Percentiles rank a stretch among this genome's conserved stretches.
Conservation (phyloP, 371 early-diverging fungal genomes). For the Enteropsectra breve region DNA sequence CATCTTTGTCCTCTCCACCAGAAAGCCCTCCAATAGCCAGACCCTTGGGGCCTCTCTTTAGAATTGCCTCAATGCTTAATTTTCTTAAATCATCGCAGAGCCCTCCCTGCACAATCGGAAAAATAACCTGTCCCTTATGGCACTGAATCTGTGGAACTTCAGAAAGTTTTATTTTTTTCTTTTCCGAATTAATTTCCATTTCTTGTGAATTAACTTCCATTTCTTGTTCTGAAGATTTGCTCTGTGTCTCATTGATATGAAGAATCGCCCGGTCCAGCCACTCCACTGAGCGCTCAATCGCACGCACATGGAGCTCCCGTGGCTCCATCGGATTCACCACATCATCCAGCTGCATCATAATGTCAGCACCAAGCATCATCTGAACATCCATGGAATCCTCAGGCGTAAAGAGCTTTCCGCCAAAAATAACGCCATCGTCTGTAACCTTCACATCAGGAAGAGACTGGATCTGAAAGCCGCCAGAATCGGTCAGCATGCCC, state of each 20-base stretch:
- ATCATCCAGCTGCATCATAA: conserved; percentile 91
- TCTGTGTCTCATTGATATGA: conserved; percentile 10
- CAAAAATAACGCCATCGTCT: conserved; percentile 71
- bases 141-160: conserved; percentile 18
- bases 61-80: conserved; percentile 72
- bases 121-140: conserved; percentile 66
- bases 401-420: conserved; percentile 70
- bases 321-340: conserved; percentile 75
- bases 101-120: conserved; percentile 89
- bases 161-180: conserved; percentile 20
- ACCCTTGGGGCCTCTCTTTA: conserved; percentile 73
- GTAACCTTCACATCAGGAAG: conserved; percentile 72
- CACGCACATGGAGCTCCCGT: conserved; percentile 74
- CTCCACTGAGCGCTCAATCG: conserved; percentile 78
- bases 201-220: no score
- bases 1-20: conserved; percentile 83
- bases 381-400: conserved; percentile 81
- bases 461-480: conserved; percentile 88
- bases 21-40: conserved; percentile 84
- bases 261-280: conserved; percentile 82
- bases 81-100: conserved; percentile 67
- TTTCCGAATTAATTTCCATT: conserved; percentile 63
- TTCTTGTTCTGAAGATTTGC: neutral
- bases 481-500: conserved; percentile 75
- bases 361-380: conserved; percentile 82